These are phyloP conservation scores for Wickerhamiella brachini DNA, from an alignment of 805 yeast genomes.

Conservation along the genomic window DNA sequence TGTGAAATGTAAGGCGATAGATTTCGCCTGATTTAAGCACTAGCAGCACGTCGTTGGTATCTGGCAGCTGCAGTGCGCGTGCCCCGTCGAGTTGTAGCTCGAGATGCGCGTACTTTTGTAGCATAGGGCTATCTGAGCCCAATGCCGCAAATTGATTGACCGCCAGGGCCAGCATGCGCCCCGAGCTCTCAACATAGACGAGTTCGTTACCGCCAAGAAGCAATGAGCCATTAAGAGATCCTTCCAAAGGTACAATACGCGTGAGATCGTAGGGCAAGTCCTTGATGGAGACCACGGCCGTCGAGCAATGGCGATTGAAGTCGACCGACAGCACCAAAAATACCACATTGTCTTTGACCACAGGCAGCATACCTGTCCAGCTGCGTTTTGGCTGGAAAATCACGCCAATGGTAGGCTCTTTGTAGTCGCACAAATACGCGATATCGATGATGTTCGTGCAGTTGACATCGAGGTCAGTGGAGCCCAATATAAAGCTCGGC, in stretches of 20 bases:
- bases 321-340: conserved; percentile 59
- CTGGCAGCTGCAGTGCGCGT: conserved; percentile 23
- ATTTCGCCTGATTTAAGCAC: conserved; percentile 33
- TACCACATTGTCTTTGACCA: conserved; percentile 46
- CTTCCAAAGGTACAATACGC: conserved; percentile 40
- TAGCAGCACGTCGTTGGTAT: conserved; percentile 27
- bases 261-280: conserved; percentile 65
- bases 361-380: conserved; percentile 66
- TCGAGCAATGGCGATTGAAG: conserved; percentile 39
- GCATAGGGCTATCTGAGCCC: conserved; percentile 21
- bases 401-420: conserved; percentile 72
- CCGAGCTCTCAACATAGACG: conserved; percentile 67
- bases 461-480: conserved; percentile 40
- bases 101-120: conserved; percentile 19
- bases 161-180: conserved; percentile 48
- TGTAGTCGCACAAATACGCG: conserved; percentile 56
- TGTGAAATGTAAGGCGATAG: conserved; percentile 25
- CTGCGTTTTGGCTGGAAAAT: conserved; percentile 43
- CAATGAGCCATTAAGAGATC: conserved; percentile 51
- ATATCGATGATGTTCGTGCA: conserved; percentile 55
- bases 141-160: conserved; percentile 41
- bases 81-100: conserved; percentile 45
- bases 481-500: conserved; percentile 46
- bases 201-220: conserved; percentile 63
- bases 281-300: conserved; percentile 51